Evolutionary conservation across 108 stramenopile species (phyloP).

Genomic region (Skeletonema marinoi): DNA sequence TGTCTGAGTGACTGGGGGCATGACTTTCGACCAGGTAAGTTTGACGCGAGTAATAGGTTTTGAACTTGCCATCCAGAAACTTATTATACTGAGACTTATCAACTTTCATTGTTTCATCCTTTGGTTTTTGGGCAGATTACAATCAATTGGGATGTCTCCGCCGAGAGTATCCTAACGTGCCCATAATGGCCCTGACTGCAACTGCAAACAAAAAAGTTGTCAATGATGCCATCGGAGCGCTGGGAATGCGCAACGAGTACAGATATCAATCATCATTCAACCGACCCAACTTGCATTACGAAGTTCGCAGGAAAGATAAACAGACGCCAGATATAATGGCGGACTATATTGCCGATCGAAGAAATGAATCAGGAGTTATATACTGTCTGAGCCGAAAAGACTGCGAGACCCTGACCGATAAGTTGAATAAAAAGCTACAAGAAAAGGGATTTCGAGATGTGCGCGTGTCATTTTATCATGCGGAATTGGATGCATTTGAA

Average conservation of each 20-base stretch:
- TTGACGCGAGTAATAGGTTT: background rate
- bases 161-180: conserved; percentile 91
- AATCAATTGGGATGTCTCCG: conserved; percentile 79
- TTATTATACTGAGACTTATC: background rate
- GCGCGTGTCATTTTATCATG: conserved; percentile 94
- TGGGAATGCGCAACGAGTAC: conserved; percentile 81
- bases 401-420: conserved; percentile 84
- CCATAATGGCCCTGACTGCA: conserved; percentile 97
- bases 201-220: conserved; percentile 97
- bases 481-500: conserved; percentile 82
- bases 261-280: conserved; percentile 89
- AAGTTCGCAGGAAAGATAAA: conserved; percentile 87
- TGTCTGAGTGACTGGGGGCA: conserved; percentile 74
- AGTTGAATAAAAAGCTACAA: conserved; percentile 63
- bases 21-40: conserved; percentile 22
- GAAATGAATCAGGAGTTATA: conserved; percentile 92
- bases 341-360: conserved; percentile 70
- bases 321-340: conserved; percentile 82
- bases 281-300: conserved; percentile 94
- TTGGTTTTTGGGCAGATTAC: conserved; percentile 91
- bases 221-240: conserved; percentile 82
- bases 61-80: conserved; percentile 2
- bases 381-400: conserved; percentile 97
- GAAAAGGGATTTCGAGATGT: conserved; percentile 65
- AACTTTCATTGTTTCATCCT: background rate